These are phyloP conservation scores for Pythium folliculosum DNA, from an alignment of 352 stramenopile species.

Conservation along the genomic window DNA sequence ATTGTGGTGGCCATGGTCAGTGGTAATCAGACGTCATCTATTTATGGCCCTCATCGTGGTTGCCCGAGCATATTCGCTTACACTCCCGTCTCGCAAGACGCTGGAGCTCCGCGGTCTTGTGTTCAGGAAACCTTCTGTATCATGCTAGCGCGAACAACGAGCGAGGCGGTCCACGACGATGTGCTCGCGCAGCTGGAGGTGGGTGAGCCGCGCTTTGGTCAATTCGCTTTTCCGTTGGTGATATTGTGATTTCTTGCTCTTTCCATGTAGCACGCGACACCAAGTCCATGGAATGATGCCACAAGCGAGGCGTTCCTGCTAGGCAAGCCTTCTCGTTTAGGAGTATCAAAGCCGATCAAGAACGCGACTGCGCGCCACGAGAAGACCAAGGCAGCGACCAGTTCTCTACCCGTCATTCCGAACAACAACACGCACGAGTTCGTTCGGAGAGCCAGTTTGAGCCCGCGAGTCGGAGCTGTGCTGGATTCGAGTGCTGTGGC, in stretches of 20 bases:
- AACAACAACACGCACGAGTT: slow-evolving; percentile 14
- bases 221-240: background rate
- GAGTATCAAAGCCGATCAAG: background rate
- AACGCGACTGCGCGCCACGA: background rate
- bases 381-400: background rate
- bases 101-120: background rate
- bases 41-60: slow-evolving; percentile 13
- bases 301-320: slow-evolving; percentile 4
- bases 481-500: slow-evolving; percentile 46
- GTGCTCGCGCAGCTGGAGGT: slow-evolving; percentile 29
- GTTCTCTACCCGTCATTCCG: slow-evolving; percentile 15
- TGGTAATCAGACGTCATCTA: slow-evolving; percentile 19
- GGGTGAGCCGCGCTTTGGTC: background rate
- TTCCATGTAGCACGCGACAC: slow-evolving; percentile 20
- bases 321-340: background rate
- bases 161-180: slow-evolving; percentile 21
- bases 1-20: background rate
- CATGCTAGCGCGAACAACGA: background rate
- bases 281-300: slow-evolving; percentile 28
- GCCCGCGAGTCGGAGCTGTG: background rate
- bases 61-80: background rate
- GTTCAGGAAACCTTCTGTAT: background rate
- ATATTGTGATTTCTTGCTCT: background rate
- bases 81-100: background rate
- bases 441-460: slow-evolving; percentile 1